Conservation (phyloP, 2,329 filamentous ascomycete species). For the Scopulariopsis brevicaulis region DNA sequence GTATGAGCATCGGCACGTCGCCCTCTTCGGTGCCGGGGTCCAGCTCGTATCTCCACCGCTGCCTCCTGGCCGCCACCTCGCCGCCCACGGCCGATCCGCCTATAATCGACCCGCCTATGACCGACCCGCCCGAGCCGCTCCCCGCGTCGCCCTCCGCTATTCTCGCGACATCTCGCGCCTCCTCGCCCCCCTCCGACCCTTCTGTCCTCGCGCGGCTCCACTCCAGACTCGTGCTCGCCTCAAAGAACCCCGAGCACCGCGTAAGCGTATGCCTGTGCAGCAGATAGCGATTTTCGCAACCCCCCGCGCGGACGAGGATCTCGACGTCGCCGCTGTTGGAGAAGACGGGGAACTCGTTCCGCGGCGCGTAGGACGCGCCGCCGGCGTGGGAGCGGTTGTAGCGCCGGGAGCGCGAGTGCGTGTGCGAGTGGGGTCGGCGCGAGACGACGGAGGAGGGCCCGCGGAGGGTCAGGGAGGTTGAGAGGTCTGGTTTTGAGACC, state of each 20-base stretch:
- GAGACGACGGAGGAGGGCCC: constrained; percentile 52
- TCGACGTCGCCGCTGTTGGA: constrained; percentile 87
- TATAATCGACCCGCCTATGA: neutral
- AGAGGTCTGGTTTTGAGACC: constrained; percentile 49
- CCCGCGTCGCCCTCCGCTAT: neutral
- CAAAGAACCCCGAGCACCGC: constrained; percentile 89
- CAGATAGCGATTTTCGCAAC: constrained; percentile 72
- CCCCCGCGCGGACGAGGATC: constrained; percentile 61
- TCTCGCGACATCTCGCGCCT: constrained; percentile 13
- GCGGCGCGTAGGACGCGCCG: constrained; percentile 54
- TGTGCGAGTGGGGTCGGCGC: constrained; percentile 22
- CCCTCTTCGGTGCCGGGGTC: constrained; percentile 62
- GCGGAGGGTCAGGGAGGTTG: constrained; percentile 44
- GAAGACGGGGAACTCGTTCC: constrained; percentile 91
- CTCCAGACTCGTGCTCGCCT: constrained; percentile 69
- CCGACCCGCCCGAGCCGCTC: neutral
- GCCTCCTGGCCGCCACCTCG: neutral
- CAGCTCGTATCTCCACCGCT: constrained; percentile 76
- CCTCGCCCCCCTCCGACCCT: neutral
- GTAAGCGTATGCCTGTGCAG: constrained; percentile 79
- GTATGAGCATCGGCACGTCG: constrained; percentile 80
- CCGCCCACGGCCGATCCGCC: neutral
- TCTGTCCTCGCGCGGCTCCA: constrained; percentile 43
- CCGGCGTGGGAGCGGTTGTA: constrained; percentile 76
- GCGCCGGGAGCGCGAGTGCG: constrained; percentile 49